Conservation (phyloP, 768 basidiomycete species). For the Dacryopinax primogenitus region DNA sequence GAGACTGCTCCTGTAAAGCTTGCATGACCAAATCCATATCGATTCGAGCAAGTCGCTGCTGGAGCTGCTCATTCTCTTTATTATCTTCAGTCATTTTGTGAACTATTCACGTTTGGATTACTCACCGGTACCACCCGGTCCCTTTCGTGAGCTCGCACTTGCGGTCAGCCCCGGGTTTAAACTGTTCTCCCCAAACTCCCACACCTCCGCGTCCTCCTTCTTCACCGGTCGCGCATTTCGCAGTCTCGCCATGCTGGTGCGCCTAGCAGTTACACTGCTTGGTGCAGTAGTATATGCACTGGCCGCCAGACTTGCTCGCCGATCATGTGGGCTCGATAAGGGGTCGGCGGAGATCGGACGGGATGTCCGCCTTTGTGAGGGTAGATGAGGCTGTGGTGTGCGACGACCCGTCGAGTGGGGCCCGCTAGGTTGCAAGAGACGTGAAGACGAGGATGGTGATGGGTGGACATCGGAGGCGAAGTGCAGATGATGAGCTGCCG, state of each 20-base stretch:
- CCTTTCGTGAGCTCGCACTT: not conserved
- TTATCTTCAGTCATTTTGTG: not conserved
- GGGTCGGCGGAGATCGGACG: not conserved
- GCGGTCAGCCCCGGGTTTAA: not conserved
- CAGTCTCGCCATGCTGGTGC: not conserved
- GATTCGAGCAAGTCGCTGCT: not conserved
- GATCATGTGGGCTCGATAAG: slow-evolving; percentile 1
- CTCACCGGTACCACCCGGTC: not conserved
- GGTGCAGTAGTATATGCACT: not conserved
- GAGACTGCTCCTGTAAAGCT: not conserved
- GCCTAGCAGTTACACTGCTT: not conserved
- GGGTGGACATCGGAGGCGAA: slow-evolving; percentile 1
- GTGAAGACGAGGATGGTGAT: not conserved
- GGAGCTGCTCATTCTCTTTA: not conserved
- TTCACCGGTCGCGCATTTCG: not conserved
- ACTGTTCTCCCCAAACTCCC: slow-evolving; percentile 3
- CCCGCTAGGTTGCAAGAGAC: not conserved
- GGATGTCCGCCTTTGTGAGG: not conserved
- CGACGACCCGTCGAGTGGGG: not conserved
- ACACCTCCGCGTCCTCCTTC: slow-evolving; percentile 6
- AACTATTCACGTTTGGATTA: not conserved
- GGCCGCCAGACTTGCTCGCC: not conserved
- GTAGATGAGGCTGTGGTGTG: not conserved
- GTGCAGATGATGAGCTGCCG: not conserved
- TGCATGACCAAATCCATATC: slow-evolving; percentile 7